Conservation (phyloP, 225 moss, liverwort and hornwort species). For the Straminergon stramineum region DNA sequence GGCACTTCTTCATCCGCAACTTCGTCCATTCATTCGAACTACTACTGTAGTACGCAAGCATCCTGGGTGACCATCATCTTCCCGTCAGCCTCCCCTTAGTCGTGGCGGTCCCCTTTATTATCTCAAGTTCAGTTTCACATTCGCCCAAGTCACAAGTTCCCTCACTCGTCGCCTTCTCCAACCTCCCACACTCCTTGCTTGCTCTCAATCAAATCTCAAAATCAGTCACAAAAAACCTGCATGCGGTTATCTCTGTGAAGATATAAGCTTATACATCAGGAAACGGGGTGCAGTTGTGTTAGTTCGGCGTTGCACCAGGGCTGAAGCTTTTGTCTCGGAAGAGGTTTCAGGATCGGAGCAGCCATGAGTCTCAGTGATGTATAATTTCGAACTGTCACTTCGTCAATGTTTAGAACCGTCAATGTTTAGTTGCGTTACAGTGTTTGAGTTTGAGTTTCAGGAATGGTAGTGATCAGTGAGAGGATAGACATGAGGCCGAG, state of each 20-base stretch:
- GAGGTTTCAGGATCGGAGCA: neutral
- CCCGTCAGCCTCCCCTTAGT: neutral
- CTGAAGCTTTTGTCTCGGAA: neutral
- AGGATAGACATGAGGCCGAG: neutral
- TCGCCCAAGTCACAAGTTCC: neutral
- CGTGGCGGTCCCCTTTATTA: neutral
- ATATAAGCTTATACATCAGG: neutral
- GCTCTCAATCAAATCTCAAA: neutral
- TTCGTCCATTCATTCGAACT: neutral
- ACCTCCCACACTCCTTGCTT: neutral
- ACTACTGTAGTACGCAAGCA: neutral
- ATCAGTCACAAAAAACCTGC: neutral
- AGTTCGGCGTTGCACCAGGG: neutral
- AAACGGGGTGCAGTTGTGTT: neutral
- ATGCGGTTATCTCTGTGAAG: neutral
- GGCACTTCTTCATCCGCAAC: neutral
- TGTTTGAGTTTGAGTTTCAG: neutral
- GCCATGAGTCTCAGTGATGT: constrained; percentile 16
- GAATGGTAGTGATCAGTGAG: neutral
- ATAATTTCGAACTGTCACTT: neutral
- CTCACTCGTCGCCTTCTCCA: neutral
- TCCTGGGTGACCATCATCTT: neutral
- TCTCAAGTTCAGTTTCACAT: neutral
- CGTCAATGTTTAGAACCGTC: neutral
- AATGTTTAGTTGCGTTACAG: neutral